Evolutionary conservation across 495 filamentous ascomycete genomes (phyloP).

Genomic region (Cercophora sp.): DNA sequence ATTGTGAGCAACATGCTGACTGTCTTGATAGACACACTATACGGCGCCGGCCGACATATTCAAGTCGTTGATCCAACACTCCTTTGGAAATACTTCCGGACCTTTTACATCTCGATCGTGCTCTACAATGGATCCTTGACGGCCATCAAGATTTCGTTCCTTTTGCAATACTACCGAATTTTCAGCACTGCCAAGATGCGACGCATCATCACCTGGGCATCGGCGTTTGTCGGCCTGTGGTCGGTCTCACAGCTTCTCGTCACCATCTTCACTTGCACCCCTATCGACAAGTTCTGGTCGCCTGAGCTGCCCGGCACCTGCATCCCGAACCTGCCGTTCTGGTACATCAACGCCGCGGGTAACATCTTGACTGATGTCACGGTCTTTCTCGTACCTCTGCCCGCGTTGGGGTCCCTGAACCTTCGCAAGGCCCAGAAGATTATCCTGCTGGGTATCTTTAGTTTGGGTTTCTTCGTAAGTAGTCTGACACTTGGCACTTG

Average conservation of each 20-base stretch:
- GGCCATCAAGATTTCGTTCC: constrained; percentile 40
- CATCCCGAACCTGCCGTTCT: constrained; percentile 41
- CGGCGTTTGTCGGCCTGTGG: constrained; percentile 34
- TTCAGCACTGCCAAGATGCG: constrained; percentile 30
- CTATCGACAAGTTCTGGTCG: constrained; percentile 40
- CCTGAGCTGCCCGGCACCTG: constrained; percentile 28
- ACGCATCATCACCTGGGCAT: constrained; percentile 21
- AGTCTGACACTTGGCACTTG: too few species aligned
- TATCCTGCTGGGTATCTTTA: constrained; percentile 26
- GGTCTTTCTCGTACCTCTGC: constrained; percentile 50
- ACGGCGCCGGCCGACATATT: constrained; percentile 24
- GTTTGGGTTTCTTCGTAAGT: constrained; percentile 31
- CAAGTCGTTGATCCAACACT: constrained; percentile 6
- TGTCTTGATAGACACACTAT: constrained; percentile 18
- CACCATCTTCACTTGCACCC: constrained; percentile 35
- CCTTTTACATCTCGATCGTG: constrained; percentile 42
- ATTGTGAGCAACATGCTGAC: neutral
- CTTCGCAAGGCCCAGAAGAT: constrained; percentile 24
- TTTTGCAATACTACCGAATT: constrained; percentile 42
- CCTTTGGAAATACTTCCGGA: constrained; percentile 27
- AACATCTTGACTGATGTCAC: constrained; percentile 52
- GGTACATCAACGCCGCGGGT: constrained; percentile 47
- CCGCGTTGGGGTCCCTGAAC: constrained; percentile 28
- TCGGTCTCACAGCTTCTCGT: constrained; percentile 40
- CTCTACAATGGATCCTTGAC: constrained; percentile 40